Conservation (phyloP, 2,329 filamentous ascomycete species). For the Cladosporium colombiae region DNA sequence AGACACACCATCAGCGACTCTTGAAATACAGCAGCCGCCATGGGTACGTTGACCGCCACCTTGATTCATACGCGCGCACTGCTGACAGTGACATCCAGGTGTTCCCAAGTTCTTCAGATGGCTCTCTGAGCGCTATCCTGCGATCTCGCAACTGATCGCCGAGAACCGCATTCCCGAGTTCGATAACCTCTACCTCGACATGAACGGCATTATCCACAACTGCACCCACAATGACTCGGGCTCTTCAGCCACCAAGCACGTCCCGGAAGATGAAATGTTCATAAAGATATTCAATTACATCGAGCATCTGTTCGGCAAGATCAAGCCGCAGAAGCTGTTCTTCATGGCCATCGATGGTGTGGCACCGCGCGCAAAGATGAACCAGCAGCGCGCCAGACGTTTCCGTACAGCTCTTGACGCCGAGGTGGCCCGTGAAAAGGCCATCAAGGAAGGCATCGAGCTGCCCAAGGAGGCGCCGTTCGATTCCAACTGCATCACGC, state of each 20-base stretch:
- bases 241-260: constrained; percentile 85
- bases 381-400: constrained; percentile 92
- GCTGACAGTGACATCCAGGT: constrained; percentile 55
- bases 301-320: constrained; percentile 96
- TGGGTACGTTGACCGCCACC: constrained; percentile 18
- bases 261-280: constrained; percentile 99
- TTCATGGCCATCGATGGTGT: constrained; percentile 99
- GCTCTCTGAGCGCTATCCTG: constrained; percentile 98
- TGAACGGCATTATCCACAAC: constrained; percentile 99
- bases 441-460: constrained; percentile 82
- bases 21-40: constrained; percentile 35
- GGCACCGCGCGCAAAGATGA: constrained; percentile 98
- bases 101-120: constrained; percentile 96
- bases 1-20: constrained; percentile 23
- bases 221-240: constrained; percentile 97
- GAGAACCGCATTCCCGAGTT: constrained; percentile 99
- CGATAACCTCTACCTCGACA: constrained; percentile 93
- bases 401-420: constrained; percentile 93
- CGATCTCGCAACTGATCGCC: constrained; percentile 96
- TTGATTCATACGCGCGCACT: constrained; percentile 23
- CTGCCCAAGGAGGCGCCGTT: constrained; percentile 95
- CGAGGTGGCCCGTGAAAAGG: constrained; percentile 88
- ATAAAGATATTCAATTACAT: constrained; percentile 99
- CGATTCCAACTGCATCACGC: constrained; percentile 98
- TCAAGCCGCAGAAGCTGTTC: constrained; percentile 96